A percentile compares a stretch with the other conserved stretches of the same genome.
Evolutionary conservation across 331 rosid species (phyloP).

Genomic region (Quercus tomentella): DNA sequence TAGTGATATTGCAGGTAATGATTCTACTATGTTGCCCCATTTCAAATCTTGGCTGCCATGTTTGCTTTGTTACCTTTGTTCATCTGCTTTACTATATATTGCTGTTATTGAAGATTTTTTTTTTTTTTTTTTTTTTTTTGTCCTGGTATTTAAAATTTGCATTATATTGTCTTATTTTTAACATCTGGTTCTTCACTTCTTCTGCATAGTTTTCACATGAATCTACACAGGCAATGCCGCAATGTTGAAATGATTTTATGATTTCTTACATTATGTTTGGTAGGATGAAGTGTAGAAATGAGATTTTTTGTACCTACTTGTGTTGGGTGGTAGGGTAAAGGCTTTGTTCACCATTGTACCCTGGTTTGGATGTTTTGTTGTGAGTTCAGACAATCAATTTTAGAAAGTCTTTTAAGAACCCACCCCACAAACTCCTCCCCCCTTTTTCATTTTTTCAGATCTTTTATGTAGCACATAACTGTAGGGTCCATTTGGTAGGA

Average conservation of each 20-base stretch:
- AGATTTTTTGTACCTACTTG: too few species aligned
- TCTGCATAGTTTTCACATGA: background rate
- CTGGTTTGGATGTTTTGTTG: background rate
- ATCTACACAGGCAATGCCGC: background rate
- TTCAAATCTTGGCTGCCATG: background rate
- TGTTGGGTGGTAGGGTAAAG: background rate
- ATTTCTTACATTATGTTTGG: background rate
- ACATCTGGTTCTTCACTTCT: background rate
- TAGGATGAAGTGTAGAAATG: background rate
- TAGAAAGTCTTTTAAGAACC: background rate
- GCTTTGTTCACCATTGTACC: background rate
- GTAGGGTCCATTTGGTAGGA: background rate
- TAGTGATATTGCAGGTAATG: slow-evolving; percentile 10
- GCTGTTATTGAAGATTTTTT: background rate
- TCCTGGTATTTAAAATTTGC: background rate
- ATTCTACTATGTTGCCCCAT: background rate
- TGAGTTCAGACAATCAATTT: background rate
- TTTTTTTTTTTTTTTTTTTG: background rate
- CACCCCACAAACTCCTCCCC: background rate
- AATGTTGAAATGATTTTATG: background rate
- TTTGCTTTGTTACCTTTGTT: background rate
- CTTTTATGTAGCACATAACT: background rate
- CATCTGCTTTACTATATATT: background rate
- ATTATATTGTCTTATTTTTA: background rate
- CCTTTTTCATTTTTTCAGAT: background rate